Conservation (phyloP, 495 filamentous ascomycete species). For the Penicillium samsonianum region DNA sequence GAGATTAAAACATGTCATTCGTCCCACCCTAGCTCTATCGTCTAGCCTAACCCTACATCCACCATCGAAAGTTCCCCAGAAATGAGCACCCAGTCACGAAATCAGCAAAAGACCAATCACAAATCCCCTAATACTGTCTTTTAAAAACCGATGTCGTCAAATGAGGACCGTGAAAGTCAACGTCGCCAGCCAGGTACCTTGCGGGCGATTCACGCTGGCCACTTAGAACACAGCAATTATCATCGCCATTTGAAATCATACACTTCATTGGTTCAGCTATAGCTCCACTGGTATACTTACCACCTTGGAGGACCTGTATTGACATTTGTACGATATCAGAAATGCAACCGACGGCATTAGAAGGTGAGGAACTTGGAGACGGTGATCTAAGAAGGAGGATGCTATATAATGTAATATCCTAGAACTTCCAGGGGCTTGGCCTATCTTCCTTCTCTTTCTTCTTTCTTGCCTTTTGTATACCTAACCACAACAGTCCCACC, state of each 20-base stretch:
- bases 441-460: background rate
- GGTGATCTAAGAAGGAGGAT: constrained; percentile 17
- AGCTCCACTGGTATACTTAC: constrained; percentile 13
- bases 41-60: background rate
- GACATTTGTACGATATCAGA: constrained; percentile 8
- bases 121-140: constrained; percentile 7
- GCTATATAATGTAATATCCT: constrained; percentile 1
- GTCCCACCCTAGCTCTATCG: background rate
- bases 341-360: constrained; percentile 3
- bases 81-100: too few relatives aligned
- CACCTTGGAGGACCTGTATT: constrained; percentile 20
- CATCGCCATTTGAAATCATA: constrained; percentile 13
- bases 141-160: constrained; percentile 6
- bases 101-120: constrained; percentile 8
- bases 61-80: too few relatives aligned
- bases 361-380: constrained; percentile 35
- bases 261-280: constrained; percentile 10
- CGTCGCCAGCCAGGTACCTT: constrained; percentile 27
- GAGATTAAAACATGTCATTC: background rate
- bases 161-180: constrained; percentile 34
- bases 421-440: background rate
- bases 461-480: background rate
- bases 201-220: constrained; percentile 20
- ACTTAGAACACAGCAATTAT: constrained; percentile 24
- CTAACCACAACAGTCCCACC: background rate